Conservation (phyloP, 352 stramenopile species). For the Salisapilia sapeloensis region DNA sequence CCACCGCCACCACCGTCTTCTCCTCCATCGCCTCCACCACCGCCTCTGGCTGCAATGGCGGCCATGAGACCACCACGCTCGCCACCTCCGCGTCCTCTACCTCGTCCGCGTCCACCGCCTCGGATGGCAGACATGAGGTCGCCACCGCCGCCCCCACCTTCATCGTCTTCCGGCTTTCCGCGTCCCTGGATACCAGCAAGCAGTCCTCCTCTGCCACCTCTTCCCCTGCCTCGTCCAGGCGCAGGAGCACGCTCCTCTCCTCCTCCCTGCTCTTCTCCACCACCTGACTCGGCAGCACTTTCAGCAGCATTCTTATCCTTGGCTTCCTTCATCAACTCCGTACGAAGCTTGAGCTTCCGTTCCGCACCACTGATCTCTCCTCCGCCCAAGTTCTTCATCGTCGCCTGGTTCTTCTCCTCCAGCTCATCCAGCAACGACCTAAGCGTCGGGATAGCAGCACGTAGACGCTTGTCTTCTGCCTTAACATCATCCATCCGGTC, state of each 20-base stretch:
- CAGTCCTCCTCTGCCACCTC: constrained; percentile 23
- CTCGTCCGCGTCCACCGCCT: constrained; percentile 20
- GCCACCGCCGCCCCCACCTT: constrained; percentile 12
- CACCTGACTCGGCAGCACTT: constrained; percentile 8
- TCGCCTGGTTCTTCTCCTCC: constrained; percentile 31
- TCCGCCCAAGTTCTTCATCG: constrained; percentile 26
- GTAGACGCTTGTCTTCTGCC: constrained; percentile 62
- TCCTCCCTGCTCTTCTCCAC: constrained; percentile 9
- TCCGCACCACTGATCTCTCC: too few species aligned
- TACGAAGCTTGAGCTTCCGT: constrained; percentile 48
- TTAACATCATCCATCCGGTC: constrained; percentile 75
- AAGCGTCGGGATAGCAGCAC: constrained; percentile 43
- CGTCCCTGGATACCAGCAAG: constrained; percentile 48
- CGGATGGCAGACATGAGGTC: constrained; percentile 42
- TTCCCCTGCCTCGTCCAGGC: constrained; percentile 5
- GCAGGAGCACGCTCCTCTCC: constrained; percentile 13
- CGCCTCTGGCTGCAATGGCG: constrained; percentile 6
- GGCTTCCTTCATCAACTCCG: constrained; percentile 68
- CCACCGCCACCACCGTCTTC: too few species aligned
- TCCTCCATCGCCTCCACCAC: constrained; percentile 4
- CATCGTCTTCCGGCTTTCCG: constrained; percentile 9
- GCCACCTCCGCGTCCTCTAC: constrained; percentile 2
- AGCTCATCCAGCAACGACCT: constrained; percentile 44
- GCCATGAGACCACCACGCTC: constrained; percentile 8
- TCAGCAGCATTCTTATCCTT: constrained; percentile 75